phyloP scores from a whole-genome alignment of 169 alveolate genomes.

The Plasmodium gonderi region DNA sequence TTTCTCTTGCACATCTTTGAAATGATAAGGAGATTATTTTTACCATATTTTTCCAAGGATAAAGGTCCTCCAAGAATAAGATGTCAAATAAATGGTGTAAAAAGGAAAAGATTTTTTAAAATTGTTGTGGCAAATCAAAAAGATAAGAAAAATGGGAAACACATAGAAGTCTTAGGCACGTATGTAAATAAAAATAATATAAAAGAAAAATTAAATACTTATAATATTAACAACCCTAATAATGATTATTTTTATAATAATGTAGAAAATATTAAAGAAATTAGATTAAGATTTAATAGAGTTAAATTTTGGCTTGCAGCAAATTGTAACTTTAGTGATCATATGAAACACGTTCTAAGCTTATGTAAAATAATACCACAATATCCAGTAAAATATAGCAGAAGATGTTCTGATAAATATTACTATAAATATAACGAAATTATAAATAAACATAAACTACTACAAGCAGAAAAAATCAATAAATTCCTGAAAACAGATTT shows the following conservation, averaged over 20 bases:
- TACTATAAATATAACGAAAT: constrained; percentile 63
- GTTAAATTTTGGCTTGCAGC: constrained; percentile 91
- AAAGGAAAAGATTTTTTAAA: constrained; percentile 85
- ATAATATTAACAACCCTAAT: constrained; percentile 81
- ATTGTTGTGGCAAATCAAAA: constrained; percentile 90
- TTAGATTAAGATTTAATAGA: constrained; percentile 88
- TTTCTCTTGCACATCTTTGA: neutral
- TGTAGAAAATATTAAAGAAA: constrained; percentile 82
- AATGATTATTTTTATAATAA: constrained; percentile 73
- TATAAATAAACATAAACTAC: constrained; percentile 60
- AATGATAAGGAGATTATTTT: constrained; percentile 81
- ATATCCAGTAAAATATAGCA: constrained; percentile 61
- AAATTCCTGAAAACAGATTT: constrained; percentile 64
- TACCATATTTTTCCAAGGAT: constrained; percentile 83
- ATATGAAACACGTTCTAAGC: constrained; percentile 68
- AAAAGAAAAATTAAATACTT: constrained; percentile 77
- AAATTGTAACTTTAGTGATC: constrained; percentile 84
- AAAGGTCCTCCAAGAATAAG: constrained; percentile 86
- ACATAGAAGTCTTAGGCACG: constrained; percentile 89
- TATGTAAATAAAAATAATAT: constrained; percentile 79
- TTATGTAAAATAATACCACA: constrained; percentile 72
- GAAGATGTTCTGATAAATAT: constrained; percentile 69
- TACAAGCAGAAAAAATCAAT: constrained; percentile 68
- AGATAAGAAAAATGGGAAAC: constrained; percentile 91
- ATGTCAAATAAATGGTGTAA: constrained; percentile 85